Percentiles rank a stretch among this genome's conserved stretches.
Conservation (phyloP, 768 basidiomycete species). For the Tricholoma sp. region DNA sequence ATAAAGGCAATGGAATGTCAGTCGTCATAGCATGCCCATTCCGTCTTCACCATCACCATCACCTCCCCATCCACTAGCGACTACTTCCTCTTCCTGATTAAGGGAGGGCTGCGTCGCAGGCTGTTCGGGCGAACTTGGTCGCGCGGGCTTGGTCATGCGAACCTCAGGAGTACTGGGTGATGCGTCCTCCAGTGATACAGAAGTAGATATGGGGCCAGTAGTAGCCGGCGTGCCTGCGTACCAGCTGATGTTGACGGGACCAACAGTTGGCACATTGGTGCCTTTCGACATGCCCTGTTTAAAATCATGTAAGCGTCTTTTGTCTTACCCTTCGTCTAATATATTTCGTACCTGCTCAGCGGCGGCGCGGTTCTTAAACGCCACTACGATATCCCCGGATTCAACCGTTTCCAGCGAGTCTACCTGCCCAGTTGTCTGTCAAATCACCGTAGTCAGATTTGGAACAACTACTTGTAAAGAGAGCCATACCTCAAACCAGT, state of each 20-base stretch:
- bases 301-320: slow-evolving; percentile 8
- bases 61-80: slow-evolving; percentile 71
- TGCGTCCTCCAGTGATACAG: slow-evolving; percentile 14
- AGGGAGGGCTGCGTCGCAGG: slow-evolving; percentile 27
- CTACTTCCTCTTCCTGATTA: slow-evolving; percentile 53
- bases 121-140: slow-evolving; percentile 20
- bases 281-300: slow-evolving; percentile 70
- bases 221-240: slow-evolving; percentile 33
- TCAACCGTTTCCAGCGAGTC: slow-evolving; percentile 56
- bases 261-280: slow-evolving; percentile 56
- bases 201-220: slow-evolving; percentile 15
- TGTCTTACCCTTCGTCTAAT: neutral
- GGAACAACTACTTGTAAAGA: neutral
- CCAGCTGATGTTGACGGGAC: slow-evolving; percentile 66
- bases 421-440: slow-evolving; percentile 62
- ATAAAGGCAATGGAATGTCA: neutral
- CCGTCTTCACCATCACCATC: slow-evolving; percentile 64
- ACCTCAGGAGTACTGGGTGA: slow-evolving; percentile 11
- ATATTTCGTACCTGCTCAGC: slow-evolving; percentile 63
- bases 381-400: slow-evolving; percentile 55
- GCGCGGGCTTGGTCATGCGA: slow-evolving; percentile 11
- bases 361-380: slow-evolving; percentile 65
- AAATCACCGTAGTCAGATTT: neutral
- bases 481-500: slow-evolving; percentile 74
- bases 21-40: slow-evolving; percentile 59